Conservation (phyloP, 2,329 filamentous ascomycete genomes). For the Epichloe uncinata region DNA sequence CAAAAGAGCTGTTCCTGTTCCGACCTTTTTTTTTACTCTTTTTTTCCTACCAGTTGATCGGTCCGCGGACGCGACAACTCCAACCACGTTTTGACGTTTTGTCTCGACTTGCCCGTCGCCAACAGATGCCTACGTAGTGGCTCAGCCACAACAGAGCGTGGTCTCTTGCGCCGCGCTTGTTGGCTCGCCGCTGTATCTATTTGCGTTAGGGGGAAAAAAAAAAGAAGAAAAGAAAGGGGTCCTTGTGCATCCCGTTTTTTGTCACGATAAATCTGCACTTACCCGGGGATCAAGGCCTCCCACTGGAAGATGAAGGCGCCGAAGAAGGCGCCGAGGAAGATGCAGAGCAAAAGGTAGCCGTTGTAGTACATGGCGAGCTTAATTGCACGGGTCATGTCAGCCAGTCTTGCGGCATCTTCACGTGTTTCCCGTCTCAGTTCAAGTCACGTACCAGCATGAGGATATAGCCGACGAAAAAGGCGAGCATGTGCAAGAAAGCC, state of each 20-base stretch:
- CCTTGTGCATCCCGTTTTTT: too few species aligned
- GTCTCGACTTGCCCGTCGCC: too few species aligned
- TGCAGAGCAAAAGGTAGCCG: slow-evolving; percentile 68
- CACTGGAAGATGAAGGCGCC: slow-evolving; percentile 64
- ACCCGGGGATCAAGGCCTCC: slow-evolving; percentile 35
- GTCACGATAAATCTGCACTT: slow-evolving; percentile 5
- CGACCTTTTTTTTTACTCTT: too few species aligned
- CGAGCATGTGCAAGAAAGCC: slow-evolving; percentile 53
- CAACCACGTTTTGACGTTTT: neutral
- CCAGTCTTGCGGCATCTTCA: too few species aligned
- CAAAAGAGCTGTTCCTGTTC: too few species aligned
- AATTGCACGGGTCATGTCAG: neutral
- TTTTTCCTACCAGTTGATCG: too few species aligned
- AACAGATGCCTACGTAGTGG: too few species aligned
- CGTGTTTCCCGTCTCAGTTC: too few species aligned
- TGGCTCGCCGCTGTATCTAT: slow-evolving; percentile 8
- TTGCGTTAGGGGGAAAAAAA: neutral
- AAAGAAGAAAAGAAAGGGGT: neutral
- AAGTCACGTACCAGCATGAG: slow-evolving; percentile 45
- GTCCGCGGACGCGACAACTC: neutral
- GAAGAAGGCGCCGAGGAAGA: slow-evolving; percentile 62
- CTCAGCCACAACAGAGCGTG: slow-evolving; percentile 28
- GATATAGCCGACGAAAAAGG: slow-evolving; percentile 66
- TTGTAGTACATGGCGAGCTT: slow-evolving; percentile 47
- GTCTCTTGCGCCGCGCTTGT: slow-evolving; percentile 24